Base-by-base conservation (phyloP, 1,139 yeast species). In the Geotrichum australiense region DNA sequence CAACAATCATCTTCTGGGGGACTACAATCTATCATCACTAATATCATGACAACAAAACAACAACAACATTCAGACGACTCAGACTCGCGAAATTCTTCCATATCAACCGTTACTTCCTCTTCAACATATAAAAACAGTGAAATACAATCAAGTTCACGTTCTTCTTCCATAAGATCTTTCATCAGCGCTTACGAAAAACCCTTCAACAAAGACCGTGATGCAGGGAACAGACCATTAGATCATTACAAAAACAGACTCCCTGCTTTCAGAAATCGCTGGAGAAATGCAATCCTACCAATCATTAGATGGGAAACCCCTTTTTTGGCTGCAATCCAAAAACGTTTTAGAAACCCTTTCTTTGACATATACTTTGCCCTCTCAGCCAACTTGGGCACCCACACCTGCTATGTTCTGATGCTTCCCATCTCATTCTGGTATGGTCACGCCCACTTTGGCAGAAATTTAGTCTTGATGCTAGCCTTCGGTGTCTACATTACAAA, bases 351-450 rank as follows among this genome's bases (percentile, higher is more conserved):
- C 27, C 73, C 78, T 2, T 47, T 64, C 22, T 64, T 80, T 43
- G 96, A 89, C 62, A 59, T 70, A 35, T 91, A 82, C 59, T 91
- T 91, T 62, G 85, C 94, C 11, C 77, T 86, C 70, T 75, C 94
- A 2, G 96, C 98, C 18, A 80, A 83, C 55, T 68, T 91, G 50
- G 98, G 96, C 0, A 76, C 94, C 7, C 98, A 91, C 61, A 86
- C 96, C 0, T 91, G 91, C 58, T 91, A 91, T 59, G 94, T 91
- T 42, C 62, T 89, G 40, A 78, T 85, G 76, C 69, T 91, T 35
- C 98, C 98, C 0, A 59, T 84, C 20, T 85, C 94, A 6, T 71
- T 77, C 33, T 91, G 96, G 96, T 74, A 80, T 51, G 96, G 96
- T 1, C 71, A 71, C 28, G 67, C 75, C 5, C 59, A 61, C 8